A percentile compares a stretch with the other conserved stretches of the same genome.
Evolutionary conservation across 169 alveolate species (phyloP).

Genomic region (Plasmodium coatneyi): DNA sequence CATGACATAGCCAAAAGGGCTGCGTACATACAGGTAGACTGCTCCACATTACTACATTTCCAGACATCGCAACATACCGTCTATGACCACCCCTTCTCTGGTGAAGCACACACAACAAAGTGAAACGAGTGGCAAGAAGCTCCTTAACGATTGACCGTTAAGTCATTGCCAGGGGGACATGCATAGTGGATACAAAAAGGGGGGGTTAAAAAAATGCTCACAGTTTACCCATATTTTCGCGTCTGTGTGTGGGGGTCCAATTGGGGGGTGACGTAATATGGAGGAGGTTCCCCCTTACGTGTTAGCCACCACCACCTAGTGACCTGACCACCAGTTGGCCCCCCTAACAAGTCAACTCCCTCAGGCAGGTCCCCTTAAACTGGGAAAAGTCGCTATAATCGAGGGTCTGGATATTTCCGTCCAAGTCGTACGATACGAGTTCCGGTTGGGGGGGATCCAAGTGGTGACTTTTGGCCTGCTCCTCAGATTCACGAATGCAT

Average conservation of each 20-base stretch:
- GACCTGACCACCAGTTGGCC: background rate
- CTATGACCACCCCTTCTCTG: background rate
- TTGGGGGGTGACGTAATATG: background rate
- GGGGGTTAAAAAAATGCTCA: background rate
- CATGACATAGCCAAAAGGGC: too few relatives aligned
- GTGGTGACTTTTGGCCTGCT: slow-evolving; percentile 17
- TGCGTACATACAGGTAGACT: background rate
- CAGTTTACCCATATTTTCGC: background rate
- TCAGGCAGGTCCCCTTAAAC: background rate
- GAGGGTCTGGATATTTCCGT: background rate
- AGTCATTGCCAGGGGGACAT: background rate
- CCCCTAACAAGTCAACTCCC: background rate
- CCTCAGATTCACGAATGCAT: slow-evolving; percentile 9
- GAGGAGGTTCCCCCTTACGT: background rate
- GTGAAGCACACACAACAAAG: background rate
- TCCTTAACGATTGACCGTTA: background rate
- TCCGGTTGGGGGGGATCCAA: slow-evolving; percentile 45
- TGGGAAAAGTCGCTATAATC: slow-evolving; percentile 22
- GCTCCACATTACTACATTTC: background rate
- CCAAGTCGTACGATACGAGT: slow-evolving; percentile 24
- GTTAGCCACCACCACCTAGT: background rate
- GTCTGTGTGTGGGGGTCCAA: background rate
- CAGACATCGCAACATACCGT: background rate
- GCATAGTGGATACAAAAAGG: background rate
- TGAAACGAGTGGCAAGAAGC: background rate